phyloP scores from a whole-genome alignment of 108 stramenopile species.

The Thalassiosira profunda region DNA sequence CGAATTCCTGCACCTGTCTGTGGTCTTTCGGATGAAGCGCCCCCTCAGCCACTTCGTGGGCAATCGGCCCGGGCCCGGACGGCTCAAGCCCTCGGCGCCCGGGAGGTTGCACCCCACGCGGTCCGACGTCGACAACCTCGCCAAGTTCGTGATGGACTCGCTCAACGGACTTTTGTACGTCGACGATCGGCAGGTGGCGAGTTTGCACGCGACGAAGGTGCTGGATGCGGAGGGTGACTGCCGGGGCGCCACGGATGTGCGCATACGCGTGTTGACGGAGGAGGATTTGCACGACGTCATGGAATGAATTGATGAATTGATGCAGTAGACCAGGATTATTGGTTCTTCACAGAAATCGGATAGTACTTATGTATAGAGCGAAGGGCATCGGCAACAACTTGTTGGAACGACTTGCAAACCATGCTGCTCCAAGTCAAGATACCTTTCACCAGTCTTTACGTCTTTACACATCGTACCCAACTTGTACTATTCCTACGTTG shows the following conservation, averaged over 20 bases:
- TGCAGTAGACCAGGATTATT: too few species aligned
- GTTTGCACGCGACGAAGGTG: conserved; percentile 68
- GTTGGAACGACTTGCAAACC: too few species aligned
- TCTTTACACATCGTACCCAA: too few species aligned
- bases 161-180: conserved; percentile 77
- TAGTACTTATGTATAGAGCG: too few species aligned
- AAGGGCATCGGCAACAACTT: too few species aligned
- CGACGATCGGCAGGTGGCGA: conserved; percentile 82
- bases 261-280: conserved; percentile 37
- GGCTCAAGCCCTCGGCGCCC: conserved; percentile 56
- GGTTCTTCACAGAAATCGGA: too few species aligned
- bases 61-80: conserved; percentile 49
- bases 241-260: conserved; percentile 69
- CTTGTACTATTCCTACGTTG: too few species aligned
- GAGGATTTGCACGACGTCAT: too few species aligned
- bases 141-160: conserved; percentile 89
- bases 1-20: conserved; percentile 54
- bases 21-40: conserved; percentile 75
- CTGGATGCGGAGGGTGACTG: conserved; percentile 71
- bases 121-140: conserved; percentile 84
- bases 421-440: too few species aligned
- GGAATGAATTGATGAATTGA: too few species aligned
- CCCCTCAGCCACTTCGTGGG: conserved; percentile 74
- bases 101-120: conserved; percentile 35
- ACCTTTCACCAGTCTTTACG: too few species aligned